Base-by-base conservation (phyloP, 169 alveolate species). In the Theileria sp. region DNA sequence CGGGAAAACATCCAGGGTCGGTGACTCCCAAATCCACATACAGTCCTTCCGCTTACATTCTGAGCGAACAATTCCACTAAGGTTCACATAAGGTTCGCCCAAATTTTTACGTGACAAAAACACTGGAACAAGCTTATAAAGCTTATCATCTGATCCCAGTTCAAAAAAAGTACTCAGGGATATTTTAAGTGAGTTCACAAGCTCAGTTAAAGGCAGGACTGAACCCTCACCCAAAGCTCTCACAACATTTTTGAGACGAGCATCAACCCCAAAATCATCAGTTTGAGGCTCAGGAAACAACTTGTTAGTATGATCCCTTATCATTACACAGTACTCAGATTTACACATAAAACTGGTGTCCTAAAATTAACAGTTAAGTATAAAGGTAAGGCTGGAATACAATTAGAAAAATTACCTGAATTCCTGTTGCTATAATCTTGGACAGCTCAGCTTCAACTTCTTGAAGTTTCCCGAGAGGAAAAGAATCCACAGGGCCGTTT, bases 21-120 rank as follows among this genome's bases (percentile, higher is more conserved):
- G 89, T 17, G 86, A 67, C 54, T 83, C 89, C 89, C 89, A 83
- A 25, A 83, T 77, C 89, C 89, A 83, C 54, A 83, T 5, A 44
- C 89, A 83, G 60, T 75, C 87, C 13, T 23, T 26, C 15, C 86
- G 74, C 36, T 15, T 50, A 12, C 80, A 76, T 21, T 83, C 89
- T 60, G 75, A n/a, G 19, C 86, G 21, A 10, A 28, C 64, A n/a
- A 61, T 13, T 0, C 54, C 81, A n/a, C 30, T 34, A 3, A 50
- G 17, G 25, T 60, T 23, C 9, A 7, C 64, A 67, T 74, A 77
- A 21, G 81, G 49, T 34, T 83, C 89, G 21, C 89, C 89, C 49
- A 83, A 69, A 56, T 75, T 83, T 73, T 66, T 77, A 26, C 89
- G 21, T 28, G 72, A 32, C 34, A 83, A 21, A 25, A 83, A 50